Evolutionary conservation across 1,284 basidiomycete species (phyloP), one percentile per base, ranked within the genome.

Genomic region (Xerocomus nothofagi): DNA sequence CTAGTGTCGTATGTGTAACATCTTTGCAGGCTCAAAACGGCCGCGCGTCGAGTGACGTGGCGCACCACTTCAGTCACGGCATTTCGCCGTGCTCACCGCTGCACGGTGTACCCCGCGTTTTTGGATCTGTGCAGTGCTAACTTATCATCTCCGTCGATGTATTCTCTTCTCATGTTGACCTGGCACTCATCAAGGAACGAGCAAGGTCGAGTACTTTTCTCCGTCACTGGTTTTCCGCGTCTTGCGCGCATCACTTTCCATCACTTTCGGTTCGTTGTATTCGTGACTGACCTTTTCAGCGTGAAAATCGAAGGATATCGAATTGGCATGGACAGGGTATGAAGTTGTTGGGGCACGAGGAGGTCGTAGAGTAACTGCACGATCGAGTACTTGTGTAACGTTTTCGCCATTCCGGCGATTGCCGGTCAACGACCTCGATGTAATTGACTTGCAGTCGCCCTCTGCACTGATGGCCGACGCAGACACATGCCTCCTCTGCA

Each of bases 391-490:
- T n/a, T n/a, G 34, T 55, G 49, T 55, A 56, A 11, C 29, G 27
- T 23, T 37, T 7, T 38, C 17, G 23, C 27, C n/a, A 15, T 15
- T 39, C 12, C 55, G 55, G 44, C 34, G 39, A 44, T 54, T 46
- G 27, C 40, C 54, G 54, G 24, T 20, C 14, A 6, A 21, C n/a
- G n/a, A n/a, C n/a, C n/a, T n/a, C n/a, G n/a, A n/a, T n/a, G n/a
- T n/a, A n/a, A n/a, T n/a, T n/a, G n/a, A n/a, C n/a, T n/a, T n/a
- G n/a, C n/a, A n/a, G n/a, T n/a, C n/a, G n/a, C n/a, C n/a, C n/a
- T n/a, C n/a, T n/a, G n/a, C 39, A 39, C 46, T 34, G n/a, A 91
- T 91, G 88, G 83, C 86, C 38, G 86, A 91, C 62, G 76, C 75
- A 50, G 80, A 89, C 60, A 87, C 84, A 10, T 74, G 77, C 44